Percentiles rank a stretch among this genome's conserved stretches.
phyloP scores from a whole-genome alignment of 805 yeast genomes.

The Osmozyma mogii region DNA sequence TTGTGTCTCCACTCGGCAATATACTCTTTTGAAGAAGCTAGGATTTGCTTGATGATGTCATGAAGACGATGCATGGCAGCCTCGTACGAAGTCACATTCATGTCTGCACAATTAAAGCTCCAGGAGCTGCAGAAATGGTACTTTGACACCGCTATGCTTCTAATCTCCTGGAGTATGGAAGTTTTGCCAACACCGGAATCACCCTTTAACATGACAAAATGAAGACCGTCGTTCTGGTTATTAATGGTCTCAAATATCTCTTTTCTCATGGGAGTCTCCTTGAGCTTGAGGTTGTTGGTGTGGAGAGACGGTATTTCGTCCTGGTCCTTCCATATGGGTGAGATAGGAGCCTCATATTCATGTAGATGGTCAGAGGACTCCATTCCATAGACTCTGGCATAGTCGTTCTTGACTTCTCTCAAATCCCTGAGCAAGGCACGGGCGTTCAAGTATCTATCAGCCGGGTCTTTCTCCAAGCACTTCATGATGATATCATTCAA shows the following conservation, averaged over 20 bases:
- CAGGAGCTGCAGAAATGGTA: conserved; percentile 23
- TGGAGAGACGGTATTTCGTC: neutral
- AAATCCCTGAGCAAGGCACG: conserved; percentile 30
- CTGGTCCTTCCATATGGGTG: conserved; percentile 6
- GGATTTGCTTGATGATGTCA: conserved; percentile 32
- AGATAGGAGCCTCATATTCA: neutral
- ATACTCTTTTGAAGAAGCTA: conserved; percentile 27
- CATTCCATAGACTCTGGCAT: conserved; percentile 3
- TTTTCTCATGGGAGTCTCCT: conserved; percentile 1
- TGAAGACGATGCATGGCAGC: conserved; percentile 31
- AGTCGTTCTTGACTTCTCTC: conserved; percentile 13
- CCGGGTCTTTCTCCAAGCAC: conserved; percentile 33
- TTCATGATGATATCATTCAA: conserved; percentile 35
- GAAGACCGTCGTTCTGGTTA: conserved; percentile 10
- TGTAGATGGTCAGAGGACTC: neutral
- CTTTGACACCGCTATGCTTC: conserved; percentile 23
- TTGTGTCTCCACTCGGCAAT: conserved; percentile 34
- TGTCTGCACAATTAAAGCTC: conserved; percentile 20
- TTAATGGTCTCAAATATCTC: conserved; percentile 5
- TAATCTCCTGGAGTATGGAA: conserved; percentile 31
- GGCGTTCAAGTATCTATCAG: conserved; percentile 30
- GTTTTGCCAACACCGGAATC: conserved; percentile 41
- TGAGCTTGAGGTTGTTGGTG: neutral
- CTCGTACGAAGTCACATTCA: conserved; percentile 26
- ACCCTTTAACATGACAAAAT: conserved; percentile 29